Conservation (phyloP, 495 filamentous ascomycete genomes). For the Penicillium pulvis region DNA sequence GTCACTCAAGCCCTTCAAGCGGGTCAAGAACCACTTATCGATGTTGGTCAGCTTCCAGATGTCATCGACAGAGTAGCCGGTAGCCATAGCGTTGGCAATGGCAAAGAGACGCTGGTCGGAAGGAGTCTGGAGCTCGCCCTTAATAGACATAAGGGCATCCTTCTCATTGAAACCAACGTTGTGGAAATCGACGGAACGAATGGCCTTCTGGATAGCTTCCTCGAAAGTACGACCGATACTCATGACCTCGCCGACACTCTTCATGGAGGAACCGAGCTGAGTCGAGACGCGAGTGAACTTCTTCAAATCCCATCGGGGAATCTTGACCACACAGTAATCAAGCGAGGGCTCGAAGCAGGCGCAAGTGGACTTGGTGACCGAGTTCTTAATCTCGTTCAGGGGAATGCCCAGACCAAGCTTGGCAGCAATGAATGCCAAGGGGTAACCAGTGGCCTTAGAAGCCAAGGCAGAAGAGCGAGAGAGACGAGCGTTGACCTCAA, state of each 20-base stretch:
- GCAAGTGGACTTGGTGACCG: constrained; percentile 92
- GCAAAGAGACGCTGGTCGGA: constrained; percentile 97
- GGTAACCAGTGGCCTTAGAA: constrained; percentile 97
- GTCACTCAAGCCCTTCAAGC: constrained; percentile 85
- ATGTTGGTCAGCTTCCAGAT: constrained; percentile 98
- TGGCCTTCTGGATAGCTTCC: constrained; percentile 98
- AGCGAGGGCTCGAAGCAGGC: constrained; percentile 99
- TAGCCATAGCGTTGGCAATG: constrained; percentile 95
- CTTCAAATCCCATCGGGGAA: constrained; percentile 97
- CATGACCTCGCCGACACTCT: constrained; percentile 99
- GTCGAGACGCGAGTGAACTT: constrained; percentile 98
- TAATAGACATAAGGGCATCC: constrained; percentile 89
- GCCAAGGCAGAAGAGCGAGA: constrained; percentile 95
- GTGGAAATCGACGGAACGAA: constrained; percentile 89
- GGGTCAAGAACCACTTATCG: constrained; percentile 80
- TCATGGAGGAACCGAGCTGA: constrained; percentile 95
- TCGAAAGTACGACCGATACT: constrained; percentile 96
- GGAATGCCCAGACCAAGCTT: constrained; percentile 95
- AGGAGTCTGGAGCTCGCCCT: constrained; percentile 92
- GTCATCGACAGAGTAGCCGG: constrained; percentile 90
- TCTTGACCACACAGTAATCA: constrained; percentile 98
- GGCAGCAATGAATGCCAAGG: constrained; percentile 92
- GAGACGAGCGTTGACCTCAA: constrained; percentile 97
- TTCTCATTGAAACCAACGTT: constrained; percentile 96
- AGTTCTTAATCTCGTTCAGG: constrained; percentile 94